Base-by-base conservation (phyloP, 1,284 basidiomycete species). In the Naganishia cerealis region DNA sequence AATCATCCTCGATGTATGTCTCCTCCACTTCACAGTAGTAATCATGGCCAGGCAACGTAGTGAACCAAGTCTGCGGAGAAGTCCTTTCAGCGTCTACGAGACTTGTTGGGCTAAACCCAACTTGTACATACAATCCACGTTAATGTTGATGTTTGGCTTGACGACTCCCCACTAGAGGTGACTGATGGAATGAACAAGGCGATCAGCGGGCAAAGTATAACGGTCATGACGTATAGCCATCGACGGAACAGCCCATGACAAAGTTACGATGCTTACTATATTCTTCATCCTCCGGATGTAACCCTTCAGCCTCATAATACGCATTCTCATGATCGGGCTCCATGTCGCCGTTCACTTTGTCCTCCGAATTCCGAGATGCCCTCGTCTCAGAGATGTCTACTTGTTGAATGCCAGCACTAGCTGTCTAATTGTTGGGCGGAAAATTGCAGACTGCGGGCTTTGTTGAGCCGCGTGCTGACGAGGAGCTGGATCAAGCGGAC, bases 1-100 rank as follows among this genome's bases (percentile, higher is more conserved):
- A 99, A 79, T 99, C 96, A 81, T 99, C 96, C 79, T 99, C 96
- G 80, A 99, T 99, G 80, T 98, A 99, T 77, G 99, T 95, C 78
- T 99, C 94, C 66, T 90, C 88, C 24, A 98, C 94, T 82, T 95
- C 93, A 80, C 91, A 94, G 80, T 98, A 99, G 83, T 97, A 99
- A 82, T 99, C 96, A 81, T 99, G 96, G 6, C 96, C 96, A 6
- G 96, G 94, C 55, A 99, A 83, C 24, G 94, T 94, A 78, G 94
- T 98, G 84, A 97, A 99, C 96, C 95, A 99, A 74, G 89, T 81
- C 81, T 81, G 54, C 26, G 36, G n/a, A 9, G 54, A 42, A 18
- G 50, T 38, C 15, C 1, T 48, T 2, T 24, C 26, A 36, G 40
- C 15, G 26, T 43, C 13, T 43, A 40, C 13, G 10, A 12, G 21